Conservation (phyloP, 2,329 filamentous ascomycete species). For the Aurifilum marmelostoma region DNA sequence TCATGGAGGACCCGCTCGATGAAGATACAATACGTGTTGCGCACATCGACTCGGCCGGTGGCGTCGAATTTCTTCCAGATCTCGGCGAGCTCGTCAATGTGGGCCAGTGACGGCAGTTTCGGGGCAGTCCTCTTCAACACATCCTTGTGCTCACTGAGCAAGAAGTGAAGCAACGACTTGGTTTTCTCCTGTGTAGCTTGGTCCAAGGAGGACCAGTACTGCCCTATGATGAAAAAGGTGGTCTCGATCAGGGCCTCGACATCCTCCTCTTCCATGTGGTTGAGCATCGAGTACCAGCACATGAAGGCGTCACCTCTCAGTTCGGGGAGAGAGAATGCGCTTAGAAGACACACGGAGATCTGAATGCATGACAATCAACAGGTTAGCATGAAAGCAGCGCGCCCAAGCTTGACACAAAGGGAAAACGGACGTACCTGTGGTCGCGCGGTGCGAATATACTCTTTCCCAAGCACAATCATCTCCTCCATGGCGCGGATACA, state of each 20-base stretch:
- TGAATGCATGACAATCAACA: slow-evolving; percentile 46
- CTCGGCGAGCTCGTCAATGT: slow-evolving; percentile 69
- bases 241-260: slow-evolving; percentile 81
- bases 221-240: slow-evolving; percentile 83
- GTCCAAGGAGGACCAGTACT: slow-evolving; percentile 75
- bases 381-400: too few relatives aligned
- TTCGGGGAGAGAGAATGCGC: slow-evolving; percentile 73
- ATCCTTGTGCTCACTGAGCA: slow-evolving; percentile 65
- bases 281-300: slow-evolving; percentile 82
- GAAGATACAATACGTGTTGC: slow-evolving; percentile 72
- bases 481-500: slow-evolving; percentile 85
- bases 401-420: too few relatives aligned
- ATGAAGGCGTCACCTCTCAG: slow-evolving; percentile 80
- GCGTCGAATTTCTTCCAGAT: slow-evolving; percentile 67
- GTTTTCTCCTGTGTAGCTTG: slow-evolving; percentile 62
- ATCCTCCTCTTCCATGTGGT: slow-evolving; percentile 75
- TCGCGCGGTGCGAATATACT: slow-evolving; percentile 75
- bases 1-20: slow-evolving; percentile 77
- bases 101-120: slow-evolving; percentile 76
- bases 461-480: slow-evolving; percentile 77
- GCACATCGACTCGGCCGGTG: slow-evolving; percentile 68
- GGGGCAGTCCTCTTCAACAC: slow-evolving; percentile 69
- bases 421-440: slow-evolving; percentile 66
- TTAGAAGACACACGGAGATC: slow-evolving; percentile 91
- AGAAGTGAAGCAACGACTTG: slow-evolving; percentile 62